Conservation (phyloP, 148 eudicot species). For the Tetragonia tetragonoides region DNA sequence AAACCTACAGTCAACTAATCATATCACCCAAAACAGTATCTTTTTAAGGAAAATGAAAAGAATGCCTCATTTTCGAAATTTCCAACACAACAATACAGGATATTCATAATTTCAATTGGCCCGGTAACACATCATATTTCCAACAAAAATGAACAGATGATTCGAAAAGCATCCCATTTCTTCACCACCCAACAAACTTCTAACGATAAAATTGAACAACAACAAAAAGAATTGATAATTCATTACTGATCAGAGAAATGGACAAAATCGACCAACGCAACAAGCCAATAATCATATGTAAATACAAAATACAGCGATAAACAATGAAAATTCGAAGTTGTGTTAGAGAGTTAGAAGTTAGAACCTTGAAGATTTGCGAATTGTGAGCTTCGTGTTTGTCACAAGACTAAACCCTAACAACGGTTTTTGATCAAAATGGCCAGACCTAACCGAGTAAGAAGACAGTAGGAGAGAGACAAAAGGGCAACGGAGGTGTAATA, state of each 20-base stretch:
- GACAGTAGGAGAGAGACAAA: too few relatives aligned
- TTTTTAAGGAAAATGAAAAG: too few relatives aligned
- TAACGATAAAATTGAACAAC: not conserved
- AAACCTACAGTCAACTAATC: too few relatives aligned
- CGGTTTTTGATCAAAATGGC: conserved; percentile 14
- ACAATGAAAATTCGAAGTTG: too few relatives aligned
- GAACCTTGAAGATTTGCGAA: conserved; percentile 5
- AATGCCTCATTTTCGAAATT: too few relatives aligned
- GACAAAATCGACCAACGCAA: not conserved
- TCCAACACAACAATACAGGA: too few relatives aligned
- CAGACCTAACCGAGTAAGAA: too few relatives aligned
- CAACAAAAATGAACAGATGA: not conserved
- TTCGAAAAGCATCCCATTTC: not conserved
- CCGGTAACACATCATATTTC: too few relatives aligned
- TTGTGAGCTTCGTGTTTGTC: not conserved
- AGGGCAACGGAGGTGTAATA: too few relatives aligned
- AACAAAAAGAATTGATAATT: not conserved
- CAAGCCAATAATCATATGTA: not conserved
- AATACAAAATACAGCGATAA: not conserved
- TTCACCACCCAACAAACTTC: not conserved
- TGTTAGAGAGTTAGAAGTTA: conserved; percentile 7
- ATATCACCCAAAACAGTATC: too few relatives aligned
- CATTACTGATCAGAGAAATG: not conserved
- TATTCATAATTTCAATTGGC: not conserved
- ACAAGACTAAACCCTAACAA: conserved; percentile 21